Evolutionary conservation across 108 stramenopile species (phyloP).

Genomic region (Aurantiochytrium sp.): DNA sequence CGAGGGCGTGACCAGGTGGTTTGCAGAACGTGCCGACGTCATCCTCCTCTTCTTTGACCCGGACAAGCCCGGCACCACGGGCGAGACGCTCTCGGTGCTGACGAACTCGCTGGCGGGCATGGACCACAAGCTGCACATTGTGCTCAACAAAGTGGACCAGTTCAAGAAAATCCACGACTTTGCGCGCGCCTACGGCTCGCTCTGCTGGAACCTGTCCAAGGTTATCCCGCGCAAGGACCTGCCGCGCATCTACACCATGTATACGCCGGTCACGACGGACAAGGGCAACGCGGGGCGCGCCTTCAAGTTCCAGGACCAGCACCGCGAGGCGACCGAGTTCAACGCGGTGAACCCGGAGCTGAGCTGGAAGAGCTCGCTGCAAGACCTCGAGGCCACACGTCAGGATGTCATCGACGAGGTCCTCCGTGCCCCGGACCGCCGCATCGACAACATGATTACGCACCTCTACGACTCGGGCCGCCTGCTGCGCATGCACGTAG

Average conservation of each 20-base stretch:
- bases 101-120: conserved; percentile 82
- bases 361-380: conserved; percentile 39
- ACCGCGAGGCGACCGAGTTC: conserved; percentile 27
- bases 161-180: conserved; percentile 88
- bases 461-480: conserved; percentile 80
- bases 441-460: conserved; percentile 96
- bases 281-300: conserved; percentile 32
- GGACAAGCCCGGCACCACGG: conserved; percentile 89
- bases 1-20: conserved; percentile 85
- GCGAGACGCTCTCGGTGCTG: conserved; percentile 90
- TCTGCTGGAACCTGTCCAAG: conserved; percentile 98
- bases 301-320: conserved; percentile 32
- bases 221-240: conserved; percentile 72
- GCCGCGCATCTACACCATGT: conserved; percentile 98
- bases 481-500: conserved; percentile 76
- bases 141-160: conserved; percentile 85
- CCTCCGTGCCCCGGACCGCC: conserved; percentile 86
- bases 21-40: conserved; percentile 94
- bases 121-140: conserved; percentile 98
- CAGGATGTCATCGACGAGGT: conserved; percentile 87
- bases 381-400: conserved; percentile 74
- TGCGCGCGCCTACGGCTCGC: conserved; percentile 93
- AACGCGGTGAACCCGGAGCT: conserved; percentile 4
- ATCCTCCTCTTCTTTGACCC: conserved; percentile 98
- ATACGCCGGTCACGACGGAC: conserved; percentile 61